Evolutionary conservation across 495 filamentous ascomycete species (phyloP).

Genomic region (Aspergillus heteromorphus): DNA sequence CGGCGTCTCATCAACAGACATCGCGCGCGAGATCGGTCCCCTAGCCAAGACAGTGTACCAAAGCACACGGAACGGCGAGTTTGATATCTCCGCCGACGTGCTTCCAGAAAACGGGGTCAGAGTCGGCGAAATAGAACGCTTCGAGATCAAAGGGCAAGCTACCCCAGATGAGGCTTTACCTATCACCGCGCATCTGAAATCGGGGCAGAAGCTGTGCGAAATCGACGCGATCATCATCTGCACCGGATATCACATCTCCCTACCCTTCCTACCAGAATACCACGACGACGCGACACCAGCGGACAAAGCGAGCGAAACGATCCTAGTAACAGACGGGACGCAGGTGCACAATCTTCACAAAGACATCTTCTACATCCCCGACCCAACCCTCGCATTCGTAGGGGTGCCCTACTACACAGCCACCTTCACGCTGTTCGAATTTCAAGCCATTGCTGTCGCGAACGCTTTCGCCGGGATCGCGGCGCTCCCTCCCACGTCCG

Average conservation of each 20-base stretch:
- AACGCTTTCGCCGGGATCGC: slow-evolving; percentile 51
- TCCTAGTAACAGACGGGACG: slow-evolving; percentile 58
- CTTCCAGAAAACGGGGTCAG: slow-evolving; percentile 45
- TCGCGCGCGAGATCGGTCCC: slow-evolving; percentile 50
- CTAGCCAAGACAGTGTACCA: slow-evolving; percentile 51
- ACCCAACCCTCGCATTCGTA: slow-evolving; percentile 57
- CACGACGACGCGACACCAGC: slow-evolving; percentile 29
- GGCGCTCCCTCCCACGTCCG: slow-evolving; percentile 38
- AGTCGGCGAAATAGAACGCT: slow-evolving; percentile 44
- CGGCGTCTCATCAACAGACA: slow-evolving; percentile 56
- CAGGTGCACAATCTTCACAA: slow-evolving; percentile 64
- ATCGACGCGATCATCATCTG: slow-evolving; percentile 55
- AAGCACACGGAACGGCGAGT: slow-evolving; percentile 51
- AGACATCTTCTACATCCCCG: slow-evolving; percentile 63
- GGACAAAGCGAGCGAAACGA: slow-evolving; percentile 38
- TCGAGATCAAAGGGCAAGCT: slow-evolving; percentile 21
- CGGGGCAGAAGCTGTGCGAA: slow-evolving; percentile 37
- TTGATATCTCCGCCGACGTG: slow-evolving; percentile 45
- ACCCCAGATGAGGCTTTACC: slow-evolving; percentile 31
- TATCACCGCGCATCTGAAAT: slow-evolving; percentile 31
- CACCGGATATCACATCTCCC: slow-evolving; percentile 60
- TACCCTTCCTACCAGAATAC: slow-evolving; percentile 51
- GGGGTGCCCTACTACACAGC: slow-evolving; percentile 57
- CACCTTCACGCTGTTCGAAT: slow-evolving; percentile 61
- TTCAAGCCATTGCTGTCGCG: slow-evolving; percentile 56